These are phyloP conservation scores for Dendrocalamus latiflorus DNA, from an alignment of 202 grass and related monocot genomes.

Conservation along the genomic window DNA sequence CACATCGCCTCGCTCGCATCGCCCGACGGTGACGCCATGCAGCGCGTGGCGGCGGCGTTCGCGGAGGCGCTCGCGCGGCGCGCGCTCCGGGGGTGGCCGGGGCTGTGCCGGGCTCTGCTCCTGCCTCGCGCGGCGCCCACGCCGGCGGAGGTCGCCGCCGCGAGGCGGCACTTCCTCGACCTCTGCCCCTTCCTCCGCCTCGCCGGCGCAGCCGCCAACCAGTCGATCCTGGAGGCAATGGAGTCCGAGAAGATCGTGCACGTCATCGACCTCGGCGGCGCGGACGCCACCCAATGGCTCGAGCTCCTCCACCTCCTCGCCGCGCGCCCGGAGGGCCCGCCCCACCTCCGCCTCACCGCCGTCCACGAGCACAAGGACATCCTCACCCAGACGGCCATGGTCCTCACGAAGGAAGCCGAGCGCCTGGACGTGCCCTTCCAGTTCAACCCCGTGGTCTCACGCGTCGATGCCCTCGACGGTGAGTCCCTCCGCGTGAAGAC, in stretches of 20 bases:
- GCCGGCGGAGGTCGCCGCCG: slow-evolving; percentile 19
- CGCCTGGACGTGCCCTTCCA: slow-evolving; percentile 85
- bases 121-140: slow-evolving; percentile 17
- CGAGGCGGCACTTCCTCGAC: slow-evolving; percentile 66
- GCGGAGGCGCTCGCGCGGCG: slow-evolving; percentile 63
- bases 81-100: slow-evolving; percentile 61
- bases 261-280: slow-evolving; percentile 68
- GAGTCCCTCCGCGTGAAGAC: slow-evolving; percentile 77
- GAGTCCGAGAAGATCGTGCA: slow-evolving; percentile 80
- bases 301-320: slow-evolving; percentile 68
- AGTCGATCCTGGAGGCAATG: slow-evolving; percentile 75
- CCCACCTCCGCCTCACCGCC: slow-evolving; percentile 68
- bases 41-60: slow-evolving; percentile 69
- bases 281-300: slow-evolving; percentile 67
- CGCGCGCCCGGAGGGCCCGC: slow-evolving; percentile 64
- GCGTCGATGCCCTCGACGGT: slow-evolving; percentile 48
- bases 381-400: slow-evolving; percentile 48
- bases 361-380: slow-evolving; percentile 48
- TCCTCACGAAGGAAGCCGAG: slow-evolving; percentile 71
- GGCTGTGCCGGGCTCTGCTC: slow-evolving; percentile 57
- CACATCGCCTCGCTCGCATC: slow-evolving; percentile 55
- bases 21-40: slow-evolving; percentile 86
- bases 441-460: slow-evolving; percentile 59
- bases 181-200: slow-evolving; percentile 87
- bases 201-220: slow-evolving; percentile 64